Percentiles rank a stretch among this genome's conserved stretches.
Conservation (phyloP, 1,284 basidiomycete genomes). For the Pseudozyma tsukubaensis region DNA sequence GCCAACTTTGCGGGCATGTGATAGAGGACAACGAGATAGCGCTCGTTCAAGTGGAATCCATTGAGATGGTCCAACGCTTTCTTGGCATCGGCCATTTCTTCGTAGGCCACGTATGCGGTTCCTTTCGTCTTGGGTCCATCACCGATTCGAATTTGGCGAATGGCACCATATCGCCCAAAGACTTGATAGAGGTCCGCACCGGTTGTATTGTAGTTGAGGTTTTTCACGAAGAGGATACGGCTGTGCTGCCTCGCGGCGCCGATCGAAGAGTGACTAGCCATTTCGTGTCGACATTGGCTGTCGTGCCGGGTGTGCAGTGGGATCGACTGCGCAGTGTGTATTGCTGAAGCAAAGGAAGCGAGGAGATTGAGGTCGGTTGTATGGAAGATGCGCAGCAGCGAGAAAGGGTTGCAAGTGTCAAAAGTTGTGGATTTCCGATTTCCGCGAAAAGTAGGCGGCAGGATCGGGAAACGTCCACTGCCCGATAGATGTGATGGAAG, state of each 20-base stretch:
- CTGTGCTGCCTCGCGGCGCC: slow-evolving; percentile 53
- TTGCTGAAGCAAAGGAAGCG: not conserved
- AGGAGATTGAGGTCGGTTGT: not conserved
- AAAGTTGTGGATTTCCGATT: slow-evolving; percentile 3
- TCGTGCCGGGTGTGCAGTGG: not conserved
- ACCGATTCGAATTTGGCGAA: slow-evolving; percentile 93
- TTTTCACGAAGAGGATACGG: slow-evolving; percentile 71
- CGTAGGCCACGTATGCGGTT: slow-evolving; percentile 84
- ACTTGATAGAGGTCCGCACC: slow-evolving; percentile 96
- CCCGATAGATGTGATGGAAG: not conserved
- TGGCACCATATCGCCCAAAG: slow-evolving; percentile 96
- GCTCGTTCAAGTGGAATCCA: slow-evolving; percentile 96
- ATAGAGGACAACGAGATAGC: slow-evolving; percentile 92
- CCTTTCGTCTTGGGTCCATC: slow-evolving; percentile 91
- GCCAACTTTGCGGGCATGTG: slow-evolving; percentile 93
- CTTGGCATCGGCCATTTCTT: slow-evolving; percentile 74
- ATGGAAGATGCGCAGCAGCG: not conserved
- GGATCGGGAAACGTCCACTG: too few species aligned
- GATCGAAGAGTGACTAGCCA: slow-evolving; percentile 32
- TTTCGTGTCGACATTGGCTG: slow-evolving; percentile 20
- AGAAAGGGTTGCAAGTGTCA: not conserved
- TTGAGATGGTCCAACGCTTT: slow-evolving; percentile 96
- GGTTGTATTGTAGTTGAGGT: slow-evolving; percentile 89
- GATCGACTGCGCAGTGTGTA: not conserved
- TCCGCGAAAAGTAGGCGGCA: not conserved